Conservation (phyloP, 768 basidiomycete species). For the Holtermanniella nyarrowii region DNA sequence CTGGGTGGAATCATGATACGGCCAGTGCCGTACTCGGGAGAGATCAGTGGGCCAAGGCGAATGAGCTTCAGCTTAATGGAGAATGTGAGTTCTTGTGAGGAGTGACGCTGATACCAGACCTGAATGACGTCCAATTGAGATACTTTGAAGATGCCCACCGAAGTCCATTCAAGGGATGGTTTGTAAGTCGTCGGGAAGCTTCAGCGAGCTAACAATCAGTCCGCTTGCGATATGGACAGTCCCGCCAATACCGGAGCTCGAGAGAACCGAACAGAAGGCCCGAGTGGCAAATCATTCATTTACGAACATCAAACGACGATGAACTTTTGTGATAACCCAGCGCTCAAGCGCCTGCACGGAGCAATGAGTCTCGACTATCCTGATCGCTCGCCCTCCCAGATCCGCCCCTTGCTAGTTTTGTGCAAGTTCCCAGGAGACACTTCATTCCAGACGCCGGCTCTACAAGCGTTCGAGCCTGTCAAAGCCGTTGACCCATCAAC, state of each 20-base stretch:
- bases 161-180: constrained; percentile 36
- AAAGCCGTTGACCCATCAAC: constrained; percentile 18
- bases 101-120: constrained; percentile 5
- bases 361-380: constrained; percentile 37
- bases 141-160: constrained; percentile 29
- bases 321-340: constrained; percentile 39
- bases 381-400: constrained; percentile 30
- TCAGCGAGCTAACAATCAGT: background rate
- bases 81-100: constrained; percentile 29
- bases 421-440: constrained; percentile 38
- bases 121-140: constrained; percentile 24
- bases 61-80: constrained; percentile 37
- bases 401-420: constrained; percentile 35
- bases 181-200: constrained; percentile 20
- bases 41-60: constrained; percentile 34
- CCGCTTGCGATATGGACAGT: background rate
- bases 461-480: constrained; percentile 37
- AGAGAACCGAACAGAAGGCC: background rate
- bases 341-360: constrained; percentile 37
- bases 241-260: background rate
- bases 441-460: constrained; percentile 32
- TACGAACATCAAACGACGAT: constrained; percentile 33
- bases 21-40: constrained; percentile 35
- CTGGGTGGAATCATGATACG: constrained; percentile 39
- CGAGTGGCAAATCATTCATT: constrained; percentile 35